Base-by-base conservation (phyloP, 306 rosid genomes). In the Urtica urens region DNA sequence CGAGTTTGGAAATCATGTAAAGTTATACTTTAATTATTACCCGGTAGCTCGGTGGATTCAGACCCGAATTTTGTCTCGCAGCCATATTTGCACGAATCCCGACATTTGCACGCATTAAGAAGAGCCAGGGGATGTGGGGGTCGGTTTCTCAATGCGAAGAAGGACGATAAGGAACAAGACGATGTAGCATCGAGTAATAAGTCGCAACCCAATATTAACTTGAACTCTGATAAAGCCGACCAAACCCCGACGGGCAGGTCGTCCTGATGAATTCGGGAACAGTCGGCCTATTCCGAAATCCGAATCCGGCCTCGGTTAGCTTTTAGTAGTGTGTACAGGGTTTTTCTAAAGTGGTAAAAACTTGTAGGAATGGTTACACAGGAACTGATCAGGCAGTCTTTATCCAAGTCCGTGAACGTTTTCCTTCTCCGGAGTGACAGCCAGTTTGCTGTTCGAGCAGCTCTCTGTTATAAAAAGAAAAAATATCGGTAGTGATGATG, bases 41-140 rank as follows among this genome's bases (percentile, higher is more conserved):
- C n/a, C n/a, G n/a, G n/a, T n/a, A n/a, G n/a, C n/a, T n/a, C n/a
- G n/a, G n/a, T n/a, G 17, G 17, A 55, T 20, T 40, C 14, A 6
- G 11, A 28, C 14, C 25, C 23, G 51, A 60, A 59, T 49, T 35
- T 37, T 56, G 43, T 50, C 39, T 73, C 70, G 83, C 86, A 86
- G 96, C 96, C 96, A 25, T 86, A 86, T 65, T 58, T 82, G 82
- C 96, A 86, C 23, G 96, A 86, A 69, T 86, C 96, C 38, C 86
- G 96, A 25, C 96, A 86, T 70, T 52, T 72, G 74, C 96, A 82
- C 42, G 96, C 96, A 13, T 51, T 86, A 51, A 77, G 82, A 67
- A 74, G 94, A 68, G 90, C 83, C 38, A 75, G 96, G 56, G 96
- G 96, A 67, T 79, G 94, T 33, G 96, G 96, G 37, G 96, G 96